A percentile compares a stretch with the other conserved stretches of the same genome.
These are phyloP conservation scores for Apiospora phragmitis DNA, from an alignment of 2,329 filamentous ascomycete genomes.

Conservation along the genomic window DNA sequence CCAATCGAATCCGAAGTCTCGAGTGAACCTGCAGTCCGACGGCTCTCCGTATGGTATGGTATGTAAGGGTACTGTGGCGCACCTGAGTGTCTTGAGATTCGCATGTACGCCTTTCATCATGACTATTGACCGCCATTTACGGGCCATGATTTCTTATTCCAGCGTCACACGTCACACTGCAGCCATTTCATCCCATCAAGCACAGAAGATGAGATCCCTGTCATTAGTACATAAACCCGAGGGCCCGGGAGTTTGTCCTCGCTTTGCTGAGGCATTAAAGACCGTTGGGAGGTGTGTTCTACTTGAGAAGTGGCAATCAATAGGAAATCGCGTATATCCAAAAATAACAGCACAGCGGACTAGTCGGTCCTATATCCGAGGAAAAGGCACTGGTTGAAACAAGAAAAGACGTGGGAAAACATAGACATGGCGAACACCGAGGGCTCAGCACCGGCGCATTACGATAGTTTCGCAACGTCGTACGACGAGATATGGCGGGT, in stretches of 20 bases:
- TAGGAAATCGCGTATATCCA: background rate
- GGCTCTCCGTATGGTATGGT: background rate
- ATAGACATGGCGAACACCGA: background rate
- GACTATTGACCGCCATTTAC: background rate
- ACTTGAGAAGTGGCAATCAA: background rate
- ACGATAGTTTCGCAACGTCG: slow-evolving; percentile 10
- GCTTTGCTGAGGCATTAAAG: background rate
- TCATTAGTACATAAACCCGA: background rate
- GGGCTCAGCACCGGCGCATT: background rate
- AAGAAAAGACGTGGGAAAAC: background rate
- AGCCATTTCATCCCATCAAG: background rate
- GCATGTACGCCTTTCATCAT: background rate
- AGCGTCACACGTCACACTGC: background rate
- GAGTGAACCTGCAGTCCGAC: background rate
- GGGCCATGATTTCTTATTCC: background rate
- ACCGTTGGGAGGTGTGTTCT: background rate
- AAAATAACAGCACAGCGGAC: background rate
- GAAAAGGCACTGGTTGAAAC: background rate
- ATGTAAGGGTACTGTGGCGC: background rate
- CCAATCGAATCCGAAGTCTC: background rate
- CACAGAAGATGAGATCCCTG: background rate
- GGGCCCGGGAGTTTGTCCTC: background rate
- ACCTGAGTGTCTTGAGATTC: background rate
- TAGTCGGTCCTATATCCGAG: background rate
- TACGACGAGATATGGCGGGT: slow-evolving; percentile 10